Conservation (phyloP, 1,139 yeast genomes). For the Lodderomyces margitis region DNA sequence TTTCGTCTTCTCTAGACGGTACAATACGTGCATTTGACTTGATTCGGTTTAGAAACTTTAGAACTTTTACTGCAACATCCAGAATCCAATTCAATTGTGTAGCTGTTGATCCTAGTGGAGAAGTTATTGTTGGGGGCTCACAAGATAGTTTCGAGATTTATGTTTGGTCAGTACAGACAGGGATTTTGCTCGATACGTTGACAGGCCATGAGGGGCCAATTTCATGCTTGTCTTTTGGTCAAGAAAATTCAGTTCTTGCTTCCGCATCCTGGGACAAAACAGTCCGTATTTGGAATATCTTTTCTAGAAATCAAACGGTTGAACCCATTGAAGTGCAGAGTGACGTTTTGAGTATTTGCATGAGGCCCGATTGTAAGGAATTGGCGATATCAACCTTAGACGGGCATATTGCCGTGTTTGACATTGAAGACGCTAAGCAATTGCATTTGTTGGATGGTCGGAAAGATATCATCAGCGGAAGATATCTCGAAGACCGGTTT, state of each 20-base stretch:
- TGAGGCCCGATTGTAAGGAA: conserved; percentile 91
- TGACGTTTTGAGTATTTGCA: conserved; percentile 80
- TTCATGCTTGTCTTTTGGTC: conserved; percentile 82
- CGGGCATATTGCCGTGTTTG: conserved; percentile 84
- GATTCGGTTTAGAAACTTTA: conserved; percentile 85
- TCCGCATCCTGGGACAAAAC: conserved; percentile 98
- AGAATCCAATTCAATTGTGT: conserved; percentile 83
- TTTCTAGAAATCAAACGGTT: conserved; percentile 78
- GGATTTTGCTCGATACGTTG: conserved; percentile 81
- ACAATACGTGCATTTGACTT: conserved; percentile 98
- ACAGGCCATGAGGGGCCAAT: conserved; percentile 97
- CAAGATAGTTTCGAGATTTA: conserved; percentile 86
- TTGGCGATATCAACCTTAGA: conserved; percentile 86
- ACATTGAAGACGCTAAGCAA: conserved; percentile 79
- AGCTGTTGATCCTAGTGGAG: conserved; percentile 98
- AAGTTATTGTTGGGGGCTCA: conserved; percentile 94
- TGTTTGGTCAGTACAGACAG: conserved; percentile 97
- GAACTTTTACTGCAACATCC: conserved; percentile 89
- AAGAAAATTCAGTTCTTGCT: conserved; percentile 74
- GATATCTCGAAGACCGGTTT: conserved; percentile 80
- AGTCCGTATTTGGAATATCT: conserved; percentile 88
- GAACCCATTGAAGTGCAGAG: conserved; percentile 87
- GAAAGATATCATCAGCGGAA: conserved; percentile 83
- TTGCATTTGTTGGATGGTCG: conserved; percentile 82
- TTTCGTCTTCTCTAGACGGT: conserved; percentile 91